Evolutionary conservation across 768 basidiomycete genomes (phyloP), one percentile per base, ranked within the genome.

Genomic region (Lactarius sanguifluus): DNA sequence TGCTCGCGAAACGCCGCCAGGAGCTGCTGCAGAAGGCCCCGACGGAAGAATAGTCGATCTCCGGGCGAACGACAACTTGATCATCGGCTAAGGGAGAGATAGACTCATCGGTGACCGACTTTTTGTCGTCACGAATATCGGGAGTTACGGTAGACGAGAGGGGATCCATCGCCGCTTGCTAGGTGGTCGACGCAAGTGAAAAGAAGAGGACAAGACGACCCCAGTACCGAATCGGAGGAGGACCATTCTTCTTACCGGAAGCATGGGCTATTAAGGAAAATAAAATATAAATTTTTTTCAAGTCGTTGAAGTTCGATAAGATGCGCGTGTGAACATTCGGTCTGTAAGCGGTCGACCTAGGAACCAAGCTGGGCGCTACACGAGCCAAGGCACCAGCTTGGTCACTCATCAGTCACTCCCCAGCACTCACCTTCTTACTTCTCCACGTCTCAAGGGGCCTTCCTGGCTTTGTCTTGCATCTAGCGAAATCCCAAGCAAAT

Each of bases 11-110:
- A 43, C 92, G 82, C 15, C 76, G 77, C 70, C 79, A 81, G 47
- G 86, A 72, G 70, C 88, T 92, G 41, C 36, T 60, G 12, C 72
- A 67, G 71, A 92, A 89, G 7, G 83, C 84, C 7, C 58, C 54
- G 5, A 78, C 71, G n/a, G 91, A 91, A 13, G 82, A 82, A 72
- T 85, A 93, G 41, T 83, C 81, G 70, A 94, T 86, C 20, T 84
- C 81, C 3, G 92, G 91, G 3, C 90, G 76, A 23, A 28, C 65
- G 34, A 59, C 9, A 30, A 32, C 4, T 23, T 45, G 57, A 38
- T 63, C 62, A 15, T 41, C 34, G 20, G 57, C 32, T 10, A 45
- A 57, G 13, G 54, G 54, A 8, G 43, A 34, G 25, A 25, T 12
- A 52, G 36, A 40, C 1, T 30, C 60, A 13, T 57, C 45, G 9